phyloP scores from a whole-genome alignment of 495 filamentous ascomycete genomes.

The Aspergillus asperescens region DNA sequence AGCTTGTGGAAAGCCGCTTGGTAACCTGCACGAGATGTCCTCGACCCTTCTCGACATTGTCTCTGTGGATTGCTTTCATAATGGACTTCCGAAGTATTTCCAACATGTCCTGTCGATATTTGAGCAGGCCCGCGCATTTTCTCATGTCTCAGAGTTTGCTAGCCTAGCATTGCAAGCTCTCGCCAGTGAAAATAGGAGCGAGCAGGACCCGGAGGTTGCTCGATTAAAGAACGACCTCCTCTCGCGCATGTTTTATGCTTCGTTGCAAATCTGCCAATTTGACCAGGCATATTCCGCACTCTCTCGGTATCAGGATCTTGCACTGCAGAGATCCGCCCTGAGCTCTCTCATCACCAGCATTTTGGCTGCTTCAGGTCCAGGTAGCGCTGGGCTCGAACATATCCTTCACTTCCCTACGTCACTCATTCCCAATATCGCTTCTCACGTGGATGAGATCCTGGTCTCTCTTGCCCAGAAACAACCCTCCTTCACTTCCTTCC shows the following conservation, averaged over 20 bases:
- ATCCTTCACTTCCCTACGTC: constrained; percentile 63
- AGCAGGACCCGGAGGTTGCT: constrained; percentile 37
- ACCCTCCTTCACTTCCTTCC: constrained; percentile 29
- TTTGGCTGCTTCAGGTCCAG: constrained; percentile 59
- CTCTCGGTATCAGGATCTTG: constrained; percentile 59
- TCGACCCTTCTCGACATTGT: constrained; percentile 64
- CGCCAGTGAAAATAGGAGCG: constrained; percentile 35
- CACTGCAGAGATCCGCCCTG: constrained; percentile 57
- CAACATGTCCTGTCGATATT: constrained; percentile 78
- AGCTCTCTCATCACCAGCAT: constrained; percentile 67
- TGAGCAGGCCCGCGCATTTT: constrained; percentile 66
- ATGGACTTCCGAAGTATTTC: constrained; percentile 78
- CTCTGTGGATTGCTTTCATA: constrained; percentile 65
- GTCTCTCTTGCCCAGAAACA: constrained; percentile 45
- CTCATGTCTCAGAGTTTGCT: constrained; percentile 80
- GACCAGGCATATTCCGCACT: constrained; percentile 78
- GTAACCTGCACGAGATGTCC: constrained; percentile 46
- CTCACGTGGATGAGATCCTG: constrained; percentile 72
- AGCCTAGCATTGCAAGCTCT: constrained; percentile 67
- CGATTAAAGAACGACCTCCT: constrained; percentile 60
- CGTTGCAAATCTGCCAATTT: constrained; percentile 69
- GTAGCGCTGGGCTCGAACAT: constrained; percentile 44
- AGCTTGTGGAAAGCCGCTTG: constrained; percentile 42
- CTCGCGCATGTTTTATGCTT: constrained; percentile 74
- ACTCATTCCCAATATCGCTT: constrained; percentile 64